phyloP scores from a whole-genome alignment of 1,284 basidiomycete genomes.

The Stygiomarasmius scandens region DNA sequence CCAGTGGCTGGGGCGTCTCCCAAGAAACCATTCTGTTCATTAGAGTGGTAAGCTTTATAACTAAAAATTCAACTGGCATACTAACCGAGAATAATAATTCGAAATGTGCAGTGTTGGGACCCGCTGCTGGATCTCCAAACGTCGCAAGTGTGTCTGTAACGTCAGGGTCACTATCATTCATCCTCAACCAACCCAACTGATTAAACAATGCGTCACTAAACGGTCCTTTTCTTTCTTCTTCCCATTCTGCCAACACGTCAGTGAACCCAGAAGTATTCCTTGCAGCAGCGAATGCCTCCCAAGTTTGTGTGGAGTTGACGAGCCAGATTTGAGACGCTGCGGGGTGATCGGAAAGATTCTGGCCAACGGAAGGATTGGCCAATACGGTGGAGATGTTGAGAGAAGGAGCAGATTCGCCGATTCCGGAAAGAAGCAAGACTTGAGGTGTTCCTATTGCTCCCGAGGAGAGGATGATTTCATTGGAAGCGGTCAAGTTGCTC shows the following conservation, averaged over 20 bases:
- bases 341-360: slow-evolving; percentile 45
- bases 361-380: slow-evolving; percentile 41
- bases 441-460: slow-evolving; percentile 45
- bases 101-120: slow-evolving; percentile 32
- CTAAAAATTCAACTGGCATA: no score
- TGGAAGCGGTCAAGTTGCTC: slow-evolving; percentile 30
- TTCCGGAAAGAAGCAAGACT: slow-evolving; percentile 49
- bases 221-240: slow-evolving; percentile 25
- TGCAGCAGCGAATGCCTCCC: slow-evolving; percentile 22
- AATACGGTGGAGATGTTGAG: slow-evolving; percentile 31
- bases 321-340: slow-evolving; percentile 28
- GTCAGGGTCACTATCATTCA: slow-evolving; percentile 22
- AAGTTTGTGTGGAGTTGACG: slow-evolving; percentile 32
- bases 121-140: slow-evolving; percentile 37
- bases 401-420: slow-evolving; percentile 33
- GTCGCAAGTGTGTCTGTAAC: slow-evolving; percentile 32
- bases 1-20: background rate
- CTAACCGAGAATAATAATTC: slow-evolving; percentile 32
- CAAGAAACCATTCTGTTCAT: slow-evolving; percentile 8
- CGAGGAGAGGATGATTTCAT: slow-evolving; percentile 48
- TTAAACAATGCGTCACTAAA: slow-evolving; percentile 21
- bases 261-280: slow-evolving; percentile 23
- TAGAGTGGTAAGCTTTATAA: no score
- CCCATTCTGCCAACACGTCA: slow-evolving; percentile 29
- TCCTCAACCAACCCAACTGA: slow-evolving; percentile 31